Evolutionary conservation across 2,329 filamentous ascomycete genomes (phyloP).

Genomic region (Esteya vermicola): DNA sequence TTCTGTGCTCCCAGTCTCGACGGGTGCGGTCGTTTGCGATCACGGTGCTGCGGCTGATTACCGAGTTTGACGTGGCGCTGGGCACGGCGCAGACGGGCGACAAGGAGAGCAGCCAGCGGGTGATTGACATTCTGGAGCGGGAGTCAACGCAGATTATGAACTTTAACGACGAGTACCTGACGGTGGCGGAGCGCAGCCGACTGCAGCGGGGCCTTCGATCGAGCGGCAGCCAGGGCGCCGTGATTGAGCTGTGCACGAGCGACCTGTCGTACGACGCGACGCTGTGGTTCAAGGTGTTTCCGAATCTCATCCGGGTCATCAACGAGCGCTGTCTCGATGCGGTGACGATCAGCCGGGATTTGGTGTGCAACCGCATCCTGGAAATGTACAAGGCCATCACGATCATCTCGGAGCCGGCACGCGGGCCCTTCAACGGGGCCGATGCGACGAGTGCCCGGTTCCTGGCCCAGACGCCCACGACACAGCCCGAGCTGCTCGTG

Average conservation of each 20-base stretch:
- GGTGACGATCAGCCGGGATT: slow-evolving; percentile 76
- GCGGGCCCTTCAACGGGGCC: slow-evolving; percentile 49
- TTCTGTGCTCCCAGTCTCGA: slow-evolving; percentile 88
- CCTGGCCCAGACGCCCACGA: slow-evolving; percentile 43
- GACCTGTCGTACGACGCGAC: slow-evolving; percentile 90
- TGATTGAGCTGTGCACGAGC: slow-evolving; percentile 90
- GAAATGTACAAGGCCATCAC: slow-evolving; percentile 86
- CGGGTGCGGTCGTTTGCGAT: slow-evolving; percentile 83
- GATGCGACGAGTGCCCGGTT: slow-evolving; percentile 40
- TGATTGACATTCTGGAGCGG: slow-evolving; percentile 86
- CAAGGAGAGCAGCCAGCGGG: slow-evolving; percentile 28
- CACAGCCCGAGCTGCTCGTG: slow-evolving; percentile 73
- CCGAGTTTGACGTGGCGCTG: slow-evolving; percentile 82
- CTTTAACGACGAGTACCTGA: slow-evolving; percentile 81
- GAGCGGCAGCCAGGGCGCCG: slow-evolving; percentile 66
- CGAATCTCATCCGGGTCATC: slow-evolving; percentile 80
- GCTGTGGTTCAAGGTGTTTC: slow-evolving; percentile 96
- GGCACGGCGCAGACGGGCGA: slow-evolving; percentile 42
- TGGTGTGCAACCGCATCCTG: slow-evolving; percentile 81
- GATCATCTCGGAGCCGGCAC: slow-evolving; percentile 58
- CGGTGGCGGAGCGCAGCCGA: slow-evolving; percentile 82
- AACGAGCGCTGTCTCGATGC: slow-evolving; percentile 86
- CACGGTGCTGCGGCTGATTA: slow-evolving; percentile 80
- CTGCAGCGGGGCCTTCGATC: slow-evolving; percentile 81
- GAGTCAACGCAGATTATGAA: slow-evolving; percentile 82